Percentiles rank a stretch among this genome's conserved stretches.
These are phyloP conservation scores for Trichoderma simmonsii DNA, from an alignment of 2,329 filamentous ascomycete species.

Conservation along the genomic window DNA sequence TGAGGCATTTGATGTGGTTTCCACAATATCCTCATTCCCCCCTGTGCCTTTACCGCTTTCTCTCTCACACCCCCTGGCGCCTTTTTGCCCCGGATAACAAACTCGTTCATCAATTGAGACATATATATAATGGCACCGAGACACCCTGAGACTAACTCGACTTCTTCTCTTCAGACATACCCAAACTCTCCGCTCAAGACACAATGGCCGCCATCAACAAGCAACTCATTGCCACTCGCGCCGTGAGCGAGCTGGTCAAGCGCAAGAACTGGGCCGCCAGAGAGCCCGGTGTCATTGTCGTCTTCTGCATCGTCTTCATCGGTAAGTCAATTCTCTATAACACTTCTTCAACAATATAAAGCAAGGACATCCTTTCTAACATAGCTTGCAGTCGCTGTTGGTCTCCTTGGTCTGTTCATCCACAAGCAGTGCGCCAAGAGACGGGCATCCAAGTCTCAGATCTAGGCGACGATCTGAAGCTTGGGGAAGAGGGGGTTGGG, in stretches of 20 bases:
- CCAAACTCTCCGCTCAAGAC: slow-evolving; percentile 23
- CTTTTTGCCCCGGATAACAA: not conserved
- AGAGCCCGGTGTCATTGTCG: slow-evolving; percentile 41
- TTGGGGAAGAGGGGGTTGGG: slow-evolving; percentile 13
- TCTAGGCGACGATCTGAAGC: slow-evolving; percentile 22
- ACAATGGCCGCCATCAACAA: slow-evolving; percentile 43
- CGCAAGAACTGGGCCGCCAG: slow-evolving; percentile 41
- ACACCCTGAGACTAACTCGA: slow-evolving; percentile 1
- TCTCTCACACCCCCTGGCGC: not conserved
- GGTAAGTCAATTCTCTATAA: slow-evolving; percentile 29
- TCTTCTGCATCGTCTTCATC: slow-evolving; percentile 43
- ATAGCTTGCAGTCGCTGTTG: slow-evolving; percentile 31
- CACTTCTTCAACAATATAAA: not conserved
- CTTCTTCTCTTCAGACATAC: not conserved
- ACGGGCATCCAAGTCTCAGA: slow-evolving; percentile 33
- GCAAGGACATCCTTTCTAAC: slow-evolving; percentile 19
- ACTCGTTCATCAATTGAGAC: slow-evolving; percentile 3
- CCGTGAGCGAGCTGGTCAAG: slow-evolving; percentile 39
- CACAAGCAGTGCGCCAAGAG: slow-evolving; percentile 33
- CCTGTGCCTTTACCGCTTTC: slow-evolving; percentile 1
- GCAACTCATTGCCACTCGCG: slow-evolving; percentile 34
- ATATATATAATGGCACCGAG: slow-evolving; percentile 14
- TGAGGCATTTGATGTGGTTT: slow-evolving; percentile 13
- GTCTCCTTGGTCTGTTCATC: slow-evolving; percentile 31
- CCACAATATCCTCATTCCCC: not conserved